Percentiles rank a stretch among this genome's conserved stretches.
Conservation (phyloP, 768 basidiomycete species). For the Phlegmacium glaucopus region DNA sequence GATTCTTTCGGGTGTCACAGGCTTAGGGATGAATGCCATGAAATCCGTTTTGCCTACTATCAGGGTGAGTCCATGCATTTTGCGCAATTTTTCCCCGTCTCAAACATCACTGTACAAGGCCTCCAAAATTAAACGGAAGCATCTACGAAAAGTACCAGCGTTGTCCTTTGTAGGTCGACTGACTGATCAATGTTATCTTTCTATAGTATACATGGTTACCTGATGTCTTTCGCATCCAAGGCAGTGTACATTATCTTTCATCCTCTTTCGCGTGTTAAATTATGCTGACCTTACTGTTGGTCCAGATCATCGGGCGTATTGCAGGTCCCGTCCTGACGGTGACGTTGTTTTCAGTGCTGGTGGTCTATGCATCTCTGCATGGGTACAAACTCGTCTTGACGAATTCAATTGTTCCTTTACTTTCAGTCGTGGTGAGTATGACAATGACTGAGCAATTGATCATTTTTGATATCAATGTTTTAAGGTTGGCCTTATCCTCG, state of each 20-base stretch:
- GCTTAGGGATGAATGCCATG: constrained; percentile 8
- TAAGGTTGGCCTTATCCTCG: constrained; percentile 85
- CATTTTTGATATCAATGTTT: constrained; percentile 3
- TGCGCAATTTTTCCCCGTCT: not conserved
- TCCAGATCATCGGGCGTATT: constrained; percentile 69
- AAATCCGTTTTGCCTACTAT: constrained; percentile 30
- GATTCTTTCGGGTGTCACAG: too few species aligned
- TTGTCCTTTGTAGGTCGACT: not conserved
- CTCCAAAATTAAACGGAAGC: constrained; percentile 45
- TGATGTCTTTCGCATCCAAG: constrained; percentile 80
- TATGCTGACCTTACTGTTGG: constrained; percentile 5
- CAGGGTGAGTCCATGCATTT: constrained; percentile 14
- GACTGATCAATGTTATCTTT: not conserved
- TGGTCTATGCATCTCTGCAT: constrained; percentile 55
- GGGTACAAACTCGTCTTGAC: constrained; percentile 65
- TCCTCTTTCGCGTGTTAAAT: not conserved
- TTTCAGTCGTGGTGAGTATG: constrained; percentile 82
- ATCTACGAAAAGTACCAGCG: constrained; percentile 46
- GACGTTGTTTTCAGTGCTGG: constrained; percentile 63
- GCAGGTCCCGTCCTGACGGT: constrained; percentile 83
- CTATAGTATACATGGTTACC: constrained; percentile 84
- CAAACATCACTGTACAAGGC: constrained; percentile 14
- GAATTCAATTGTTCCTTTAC: constrained; percentile 82
- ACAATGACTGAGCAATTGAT: not conserved
- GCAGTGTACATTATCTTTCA: constrained; percentile 55